phyloP scores from a whole-genome alignment of 352 stramenopile genomes.

The Phytophthora meadii region DNA sequence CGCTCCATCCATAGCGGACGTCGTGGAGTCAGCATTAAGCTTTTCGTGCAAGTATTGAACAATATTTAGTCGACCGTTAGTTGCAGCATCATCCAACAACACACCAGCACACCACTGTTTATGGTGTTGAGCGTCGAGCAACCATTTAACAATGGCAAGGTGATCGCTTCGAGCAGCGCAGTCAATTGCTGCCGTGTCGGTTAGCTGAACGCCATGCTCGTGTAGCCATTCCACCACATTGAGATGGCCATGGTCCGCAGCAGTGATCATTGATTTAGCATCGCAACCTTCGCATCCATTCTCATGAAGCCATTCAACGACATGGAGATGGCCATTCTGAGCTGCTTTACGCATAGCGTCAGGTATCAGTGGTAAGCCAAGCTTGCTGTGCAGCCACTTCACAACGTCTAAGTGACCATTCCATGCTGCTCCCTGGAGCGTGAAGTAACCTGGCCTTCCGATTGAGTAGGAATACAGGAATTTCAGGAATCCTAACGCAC shows the following conservation, averaged over 20 bases:
- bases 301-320: conserved; percentile 27
- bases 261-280: conserved; percentile 6
- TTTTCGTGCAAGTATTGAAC: conserved; percentile 15
- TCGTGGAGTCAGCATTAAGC: conserved; percentile 3
- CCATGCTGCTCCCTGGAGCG: conserved; percentile 18
- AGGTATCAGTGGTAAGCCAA: conserved; percentile 1
- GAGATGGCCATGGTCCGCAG: conserved; percentile 22
- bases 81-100: conserved; percentile 14
- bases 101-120: neutral
- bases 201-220: conserved; percentile 11
- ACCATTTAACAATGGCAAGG: conserved; percentile 26
- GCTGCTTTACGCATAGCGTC: conserved; percentile 29
- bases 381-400: conserved; percentile 25
- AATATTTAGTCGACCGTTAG: conserved; percentile 9
- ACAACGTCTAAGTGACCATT: conserved; percentile 28
- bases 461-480: conserved; percentile 25
- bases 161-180: conserved; percentile 18
- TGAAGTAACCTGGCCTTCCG: conserved; percentile 20
- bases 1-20: conserved; percentile 16
- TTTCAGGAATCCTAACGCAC: conserved; percentile 24
- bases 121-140: neutral
- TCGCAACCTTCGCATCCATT: conserved; percentile 25
- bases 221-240: conserved; percentile 25
- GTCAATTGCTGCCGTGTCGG: conserved; percentile 8
- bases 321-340: conserved; percentile 23